Evolutionary conservation across 805 yeast species (phyloP), one percentile per base, ranked within the genome.

Genomic region (Yamadazyma ubonensis): DNA sequence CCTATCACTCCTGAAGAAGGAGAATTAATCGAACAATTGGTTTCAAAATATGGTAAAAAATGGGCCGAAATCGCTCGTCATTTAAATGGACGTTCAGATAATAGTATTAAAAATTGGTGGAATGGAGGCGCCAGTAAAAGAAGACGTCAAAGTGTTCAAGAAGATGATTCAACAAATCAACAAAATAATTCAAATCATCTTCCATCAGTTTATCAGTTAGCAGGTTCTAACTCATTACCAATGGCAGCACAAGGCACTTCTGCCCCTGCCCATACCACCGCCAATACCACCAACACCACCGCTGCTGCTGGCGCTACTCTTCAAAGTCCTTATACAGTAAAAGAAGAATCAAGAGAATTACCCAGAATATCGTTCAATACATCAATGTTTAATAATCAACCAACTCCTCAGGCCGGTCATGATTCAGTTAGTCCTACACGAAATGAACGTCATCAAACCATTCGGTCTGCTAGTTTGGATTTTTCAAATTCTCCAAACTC

Each of bases 31-130:
- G 96, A 88, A 63, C 79, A 79, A 47, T 71, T 89, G 40, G 96
- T 89, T 29, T 75, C 70, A 8, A 76, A 79, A 48, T 78, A 86
- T 57, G 96, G 96, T 33, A 87, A 88, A 59, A 75, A 86, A 52
- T 88, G 96, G 96, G 96, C 96, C 0, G 96, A 86, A 55, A 89
- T 88, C 33, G 87, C 96, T 12, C 75, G 96, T 38, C 95, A 87
- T 60, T 65, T 88, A 42, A 83, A 85, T 46, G 96, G 96, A 2
- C 70, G 96, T 38, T 75, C 84, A n/a, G 96, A 88, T 60, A 88
- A 87, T 59, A 89, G 95, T 15, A 86, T 87, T 52, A 87, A 87
- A 58, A 89, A 89, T 63, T 89, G 96, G 96, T 88, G 96, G 96
- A 87, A 87, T 56, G 95, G 96, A 3, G 95, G 96, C 6, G 91